Conservation (phyloP, 495 filamentous ascomycete genomes). For the Talaromyces thailandensis region DNA sequence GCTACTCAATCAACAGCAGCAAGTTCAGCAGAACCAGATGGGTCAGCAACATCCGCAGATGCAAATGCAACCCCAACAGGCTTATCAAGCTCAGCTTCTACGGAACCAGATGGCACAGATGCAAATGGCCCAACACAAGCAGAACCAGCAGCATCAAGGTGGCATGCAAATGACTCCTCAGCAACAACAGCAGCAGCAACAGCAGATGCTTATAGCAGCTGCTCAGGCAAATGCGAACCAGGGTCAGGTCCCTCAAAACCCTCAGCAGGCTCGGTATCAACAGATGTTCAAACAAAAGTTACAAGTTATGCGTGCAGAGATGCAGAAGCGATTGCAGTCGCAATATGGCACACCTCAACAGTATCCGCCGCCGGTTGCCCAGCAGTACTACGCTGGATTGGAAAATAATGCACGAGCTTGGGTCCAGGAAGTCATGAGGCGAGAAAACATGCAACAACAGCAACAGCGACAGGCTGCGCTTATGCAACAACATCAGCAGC, state of each 20-base stretch:
- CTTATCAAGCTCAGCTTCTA: constrained; percentile 18
- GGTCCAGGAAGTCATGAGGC: constrained; percentile 39
- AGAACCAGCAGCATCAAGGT: constrained; percentile 25
- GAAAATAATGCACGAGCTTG: constrained; percentile 31
- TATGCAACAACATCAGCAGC: constrained; percentile 35
- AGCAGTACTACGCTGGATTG: constrained; percentile 28
- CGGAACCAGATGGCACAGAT: constrained; percentile 18
- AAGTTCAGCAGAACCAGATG: constrained; percentile 31
- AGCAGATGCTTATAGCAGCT: constrained; percentile 4
- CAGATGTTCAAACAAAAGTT: constrained; percentile 31
- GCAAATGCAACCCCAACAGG: constrained; percentile 24
- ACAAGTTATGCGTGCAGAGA: constrained; percentile 27
- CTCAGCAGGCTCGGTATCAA: constrained; percentile 29
- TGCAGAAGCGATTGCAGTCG: constrained; percentile 26
- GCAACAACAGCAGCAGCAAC: constrained; percentile 24
- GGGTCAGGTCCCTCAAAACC: constrained; percentile 28
- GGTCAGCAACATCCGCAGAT: constrained; percentile 25
- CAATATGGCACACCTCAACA: constrained; percentile 35
- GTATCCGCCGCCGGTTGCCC: constrained; percentile 32
- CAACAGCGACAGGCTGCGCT: constrained; percentile 25
- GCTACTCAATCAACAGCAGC: constrained; percentile 32
- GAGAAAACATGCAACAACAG: constrained; percentile 24
- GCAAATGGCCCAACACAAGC: constrained; percentile 21
- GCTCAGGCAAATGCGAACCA: constrained; percentile 4
- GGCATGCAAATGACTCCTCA: constrained; percentile 27